These are phyloP conservation scores for Aspergillus quadrilineatus DNA, from an alignment of 2,329 filamentous ascomycete genomes.

Conservation along the genomic window DNA sequence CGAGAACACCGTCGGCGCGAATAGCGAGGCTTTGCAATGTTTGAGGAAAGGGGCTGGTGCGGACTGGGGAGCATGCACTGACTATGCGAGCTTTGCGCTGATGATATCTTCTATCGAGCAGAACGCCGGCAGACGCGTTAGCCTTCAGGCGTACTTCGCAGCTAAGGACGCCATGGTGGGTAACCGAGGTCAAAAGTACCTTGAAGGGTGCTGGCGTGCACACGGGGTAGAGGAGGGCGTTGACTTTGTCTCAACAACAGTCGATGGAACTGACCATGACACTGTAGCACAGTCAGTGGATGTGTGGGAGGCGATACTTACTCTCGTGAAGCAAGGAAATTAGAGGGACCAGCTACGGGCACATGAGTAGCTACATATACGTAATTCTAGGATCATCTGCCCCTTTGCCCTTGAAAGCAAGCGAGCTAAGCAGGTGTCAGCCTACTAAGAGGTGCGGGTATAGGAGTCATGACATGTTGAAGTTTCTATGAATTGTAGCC, in stretches of 20 bases:
- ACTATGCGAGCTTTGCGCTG: conserved; percentile 32
- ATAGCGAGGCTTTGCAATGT: conserved; percentile 41
- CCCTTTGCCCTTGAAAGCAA: too few relatives aligned
- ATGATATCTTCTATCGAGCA: conserved; percentile 17
- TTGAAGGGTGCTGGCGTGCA: conserved; percentile 42
- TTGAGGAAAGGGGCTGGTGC: conserved; percentile 32
- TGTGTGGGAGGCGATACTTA: conserved; percentile 21
- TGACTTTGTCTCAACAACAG: conserved; percentile 20
- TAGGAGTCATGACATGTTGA: too few relatives aligned
- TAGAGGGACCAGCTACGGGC: too few relatives aligned
- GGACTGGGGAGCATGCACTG: conserved; percentile 36
- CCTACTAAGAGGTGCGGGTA: too few relatives aligned
- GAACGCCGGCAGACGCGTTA: conserved; percentile 1
- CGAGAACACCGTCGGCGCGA: conserved; percentile 37
- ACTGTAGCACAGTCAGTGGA: conserved; percentile 19
- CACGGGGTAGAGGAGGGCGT: conserved; percentile 23
- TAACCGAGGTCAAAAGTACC: conserved; percentile 43
- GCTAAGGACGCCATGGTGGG: conserved; percentile 46
- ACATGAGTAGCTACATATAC: too few relatives aligned
- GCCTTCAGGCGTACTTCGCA: conserved; percentile 37
- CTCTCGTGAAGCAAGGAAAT: background rate
- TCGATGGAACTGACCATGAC: conserved; percentile 45
- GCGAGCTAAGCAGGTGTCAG: too few relatives aligned
- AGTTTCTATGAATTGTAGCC: too few relatives aligned
- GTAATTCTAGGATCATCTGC: too few relatives aligned